phyloP scores from a whole-genome alignment of 805 yeast genomes.

The Kazachstania viticola region DNA sequence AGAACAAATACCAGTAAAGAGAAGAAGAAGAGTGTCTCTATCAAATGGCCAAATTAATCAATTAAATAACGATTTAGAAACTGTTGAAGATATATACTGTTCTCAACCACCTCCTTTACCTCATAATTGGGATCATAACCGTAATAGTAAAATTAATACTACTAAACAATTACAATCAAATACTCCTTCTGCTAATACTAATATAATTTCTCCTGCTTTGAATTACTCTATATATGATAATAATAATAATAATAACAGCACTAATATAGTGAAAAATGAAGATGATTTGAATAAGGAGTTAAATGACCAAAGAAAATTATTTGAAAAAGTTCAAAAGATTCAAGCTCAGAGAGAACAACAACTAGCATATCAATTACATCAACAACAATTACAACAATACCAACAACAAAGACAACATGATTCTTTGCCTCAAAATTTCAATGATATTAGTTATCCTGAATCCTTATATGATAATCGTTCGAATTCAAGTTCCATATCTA shows the following conservation, averaged over 20 bases:
- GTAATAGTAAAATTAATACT: background rate
- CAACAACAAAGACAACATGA: background rate
- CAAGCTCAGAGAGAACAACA: too few relatives aligned
- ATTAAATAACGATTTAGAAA: constrained; percentile 32
- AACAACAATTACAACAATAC: background rate
- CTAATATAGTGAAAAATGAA: background rate
- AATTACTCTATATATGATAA: too few relatives aligned
- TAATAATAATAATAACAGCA: background rate
- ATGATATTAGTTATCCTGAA: background rate
- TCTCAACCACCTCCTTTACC: constrained; percentile 18
- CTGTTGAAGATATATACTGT: constrained; percentile 27
- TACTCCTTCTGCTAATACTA: background rate
- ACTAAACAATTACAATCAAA: background rate
- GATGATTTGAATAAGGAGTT: background rate
- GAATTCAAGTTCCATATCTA: background rate
- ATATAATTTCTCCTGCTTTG: too few relatives aligned
- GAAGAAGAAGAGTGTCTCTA: constrained; percentile 44
- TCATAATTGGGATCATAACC: background rate
- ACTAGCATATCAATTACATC: too few relatives aligned
- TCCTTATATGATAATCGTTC: background rate
- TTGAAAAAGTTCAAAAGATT: background rate
- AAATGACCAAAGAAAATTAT: background rate
- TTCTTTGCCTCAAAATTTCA: background rate
- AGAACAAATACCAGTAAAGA: background rate
- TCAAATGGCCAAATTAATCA: constrained; percentile 81